Evolutionary conservation across 2,329 filamentous ascomycete species (phyloP), one percentile per base, ranked within the genome.

Genomic region (Fusarium annulatum): DNA sequence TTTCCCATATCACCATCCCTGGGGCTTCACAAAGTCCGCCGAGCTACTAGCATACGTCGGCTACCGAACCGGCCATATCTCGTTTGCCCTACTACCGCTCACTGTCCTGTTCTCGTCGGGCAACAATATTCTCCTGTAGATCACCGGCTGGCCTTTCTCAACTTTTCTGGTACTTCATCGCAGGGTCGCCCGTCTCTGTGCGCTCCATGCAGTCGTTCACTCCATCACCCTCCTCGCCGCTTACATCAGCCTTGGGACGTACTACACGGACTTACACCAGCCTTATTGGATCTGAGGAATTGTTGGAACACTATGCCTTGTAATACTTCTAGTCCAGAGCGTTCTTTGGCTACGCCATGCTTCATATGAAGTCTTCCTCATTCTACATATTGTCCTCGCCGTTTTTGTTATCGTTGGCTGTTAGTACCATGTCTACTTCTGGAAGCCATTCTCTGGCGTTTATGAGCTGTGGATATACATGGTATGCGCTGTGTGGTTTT

Each of bases 1-100:
- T 9, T 52, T 36, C 6, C 8, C 16, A 0, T 52, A 21, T n/a
- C n/a, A 7, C 0, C n/a, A 36, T 19, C 33, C n/a, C 3, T 21
- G 18, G 33, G 49, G 33, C 1, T 51, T 51, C 10, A 14, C 21
- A 10, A 19, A 51, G 16, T 51, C 30, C 14, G 48, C 28, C 5
- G 48, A 33, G 28, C 2, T 51, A n/a, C 46, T 49, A 2, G 46
- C 46, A 33, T 49, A 49, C 15, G 28, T 33, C 10, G 46, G 46
- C 7, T 49, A 49, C 18, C 46, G 46, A 49, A 33, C 46, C 9
- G 28, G 46, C 10, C 28, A 49, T 7, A 33, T 49, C 15, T 49
- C 28, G 1, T 33, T 49, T 49, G 28, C 46, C 7, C 10, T 33
- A 9, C 10, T 33, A 0, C 46, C 28, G 12, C 46, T 33, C 2